phyloP scores from a whole-genome alignment of 371 early-diverging fungal species.

The Mucor circinelloides region DNA sequence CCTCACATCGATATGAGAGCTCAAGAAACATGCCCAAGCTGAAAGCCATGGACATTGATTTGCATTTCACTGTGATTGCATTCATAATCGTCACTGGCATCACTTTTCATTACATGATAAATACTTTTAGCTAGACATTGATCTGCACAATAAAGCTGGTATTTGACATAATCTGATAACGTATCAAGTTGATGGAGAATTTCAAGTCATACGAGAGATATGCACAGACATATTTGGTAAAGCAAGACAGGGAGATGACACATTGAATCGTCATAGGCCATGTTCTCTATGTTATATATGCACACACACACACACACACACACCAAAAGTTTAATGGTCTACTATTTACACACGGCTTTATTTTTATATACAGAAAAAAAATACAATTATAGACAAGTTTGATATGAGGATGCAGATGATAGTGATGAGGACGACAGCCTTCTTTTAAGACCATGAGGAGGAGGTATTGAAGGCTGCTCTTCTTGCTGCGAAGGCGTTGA shows the following conservation, averaged over 20 bases:
- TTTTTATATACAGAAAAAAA: not conserved
- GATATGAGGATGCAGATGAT: not conserved
- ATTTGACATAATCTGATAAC: not conserved
- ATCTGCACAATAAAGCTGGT: not conserved
- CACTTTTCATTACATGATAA: not conserved
- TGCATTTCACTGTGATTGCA: not conserved
- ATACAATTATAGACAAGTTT: not conserved
- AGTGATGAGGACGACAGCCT: not conserved
- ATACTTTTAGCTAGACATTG: not conserved
- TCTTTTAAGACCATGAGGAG: not conserved
- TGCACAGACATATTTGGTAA: not conserved
- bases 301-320: not conserved
- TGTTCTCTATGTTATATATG: not conserved
- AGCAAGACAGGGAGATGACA: not conserved
- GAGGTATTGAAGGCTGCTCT: not conserved
- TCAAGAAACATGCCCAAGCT: not conserved
- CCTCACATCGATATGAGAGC: slow-evolving; percentile 2
- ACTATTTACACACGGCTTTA: not conserved
- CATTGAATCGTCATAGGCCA: not conserved
- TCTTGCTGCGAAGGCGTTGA: not conserved
- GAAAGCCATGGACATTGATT: slow-evolving; percentile 12
- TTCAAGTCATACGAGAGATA: no score
- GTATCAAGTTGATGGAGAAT: no score
- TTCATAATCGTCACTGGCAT: not conserved
- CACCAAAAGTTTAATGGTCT: not conserved